Evolutionary conservation across 306 rosid species (phyloP).

Genomic region (Cyclanthera cordifolia): DNA sequence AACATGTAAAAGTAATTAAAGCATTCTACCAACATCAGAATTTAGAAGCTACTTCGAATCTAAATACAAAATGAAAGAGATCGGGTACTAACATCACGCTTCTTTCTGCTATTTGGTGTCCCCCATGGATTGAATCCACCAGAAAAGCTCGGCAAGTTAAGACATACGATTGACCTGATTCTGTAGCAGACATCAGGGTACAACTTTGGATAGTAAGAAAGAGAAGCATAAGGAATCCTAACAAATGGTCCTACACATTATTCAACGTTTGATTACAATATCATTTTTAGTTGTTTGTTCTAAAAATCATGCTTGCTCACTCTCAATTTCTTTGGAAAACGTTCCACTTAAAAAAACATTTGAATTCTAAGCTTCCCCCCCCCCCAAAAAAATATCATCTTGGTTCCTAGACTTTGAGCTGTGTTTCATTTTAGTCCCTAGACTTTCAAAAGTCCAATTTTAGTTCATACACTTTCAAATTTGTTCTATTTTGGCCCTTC

Average conservation of each 20-base stretch:
- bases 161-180: slow-evolving; percentile 81
- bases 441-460: too few species aligned
- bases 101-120: slow-evolving; percentile 42
- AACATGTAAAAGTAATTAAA: not conserved
- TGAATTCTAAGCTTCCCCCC: not conserved
- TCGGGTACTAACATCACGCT: slow-evolving; percentile 31
- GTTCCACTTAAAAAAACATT: not conserved
- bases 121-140: slow-evolving; percentile 99
- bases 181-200: slow-evolving; percentile 27
- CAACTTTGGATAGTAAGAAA: not conserved
- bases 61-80: not conserved
- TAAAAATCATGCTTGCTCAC: not conserved
- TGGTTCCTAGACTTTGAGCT: too few species aligned
- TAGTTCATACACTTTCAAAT: too few species aligned
- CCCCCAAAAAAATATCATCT: too few species aligned
- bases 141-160: slow-evolving; percentile 96
- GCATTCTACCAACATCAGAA: slow-evolving; percentile 5
- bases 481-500: too few species aligned
- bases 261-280: not conserved
- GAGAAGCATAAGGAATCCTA: not conserved
- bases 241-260: not conserved
- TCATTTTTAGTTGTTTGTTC: not conserved
- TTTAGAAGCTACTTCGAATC: slow-evolving; percentile 13
- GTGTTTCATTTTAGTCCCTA: too few species aligned
- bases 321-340: not conserved